phyloP scores from a whole-genome alignment of 306 rosid genomes.

The Trifolium fragiferum region DNA sequence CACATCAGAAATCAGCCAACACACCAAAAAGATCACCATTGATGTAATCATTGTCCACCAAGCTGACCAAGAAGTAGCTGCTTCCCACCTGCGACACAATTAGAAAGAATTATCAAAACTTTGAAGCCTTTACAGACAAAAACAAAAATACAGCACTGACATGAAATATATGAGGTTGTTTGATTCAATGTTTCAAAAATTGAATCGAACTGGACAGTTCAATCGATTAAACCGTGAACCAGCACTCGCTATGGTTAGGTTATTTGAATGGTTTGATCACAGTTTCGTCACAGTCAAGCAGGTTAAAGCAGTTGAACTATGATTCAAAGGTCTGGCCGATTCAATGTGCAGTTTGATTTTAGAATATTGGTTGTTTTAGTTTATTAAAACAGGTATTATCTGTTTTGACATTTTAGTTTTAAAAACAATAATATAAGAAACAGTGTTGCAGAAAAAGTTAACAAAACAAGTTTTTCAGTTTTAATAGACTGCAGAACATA shows the following conservation, averaged over 20 bases:
- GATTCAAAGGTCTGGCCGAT: not conserved
- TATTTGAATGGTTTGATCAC: not conserved
- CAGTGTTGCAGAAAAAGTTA: not conserved
- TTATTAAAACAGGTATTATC: not conserved
- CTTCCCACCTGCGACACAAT: slow-evolving; percentile 68
- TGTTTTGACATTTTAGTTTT: not conserved
- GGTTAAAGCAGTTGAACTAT: not conserved
- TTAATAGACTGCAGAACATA: not conserved
- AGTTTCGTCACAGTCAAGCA: not conserved
- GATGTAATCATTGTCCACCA: slow-evolving; percentile 88
- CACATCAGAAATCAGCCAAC: slow-evolving; percentile 65
- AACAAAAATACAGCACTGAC: slow-evolving; percentile 1
- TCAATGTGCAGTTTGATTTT: not conserved
- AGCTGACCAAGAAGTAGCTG: slow-evolving; percentile 87
- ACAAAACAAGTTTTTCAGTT: not conserved
- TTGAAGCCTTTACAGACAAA: not conserved
- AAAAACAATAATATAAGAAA: not conserved
- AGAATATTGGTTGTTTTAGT: not conserved
- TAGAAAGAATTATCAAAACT: slow-evolving; percentile 12
- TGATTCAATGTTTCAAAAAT: not conserved
- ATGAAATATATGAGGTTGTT: not conserved
- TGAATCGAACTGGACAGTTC: not conserved
- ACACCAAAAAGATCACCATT: slow-evolving; percentile 70
- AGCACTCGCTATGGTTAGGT: not conserved
- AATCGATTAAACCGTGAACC: not conserved